phyloP scores from a whole-genome alignment of 73 alveolate species.

The Tetrahymena borealis region DNA sequence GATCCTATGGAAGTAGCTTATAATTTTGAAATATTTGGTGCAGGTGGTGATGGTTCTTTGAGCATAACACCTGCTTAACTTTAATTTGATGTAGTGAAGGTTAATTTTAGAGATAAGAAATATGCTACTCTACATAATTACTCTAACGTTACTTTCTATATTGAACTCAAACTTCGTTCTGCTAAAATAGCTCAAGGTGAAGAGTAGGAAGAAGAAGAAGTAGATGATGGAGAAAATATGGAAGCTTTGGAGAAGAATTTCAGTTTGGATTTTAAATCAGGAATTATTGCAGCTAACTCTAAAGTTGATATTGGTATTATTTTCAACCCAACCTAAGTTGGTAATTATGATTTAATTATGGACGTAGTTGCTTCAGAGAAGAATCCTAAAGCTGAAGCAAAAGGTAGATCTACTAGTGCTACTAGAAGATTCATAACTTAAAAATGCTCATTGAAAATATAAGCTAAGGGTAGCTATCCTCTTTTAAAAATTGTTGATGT shows the following conservation, averaged over 20 bases:
- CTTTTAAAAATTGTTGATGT: constrained; percentile 90
- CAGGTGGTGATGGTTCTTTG: constrained; percentile 92
- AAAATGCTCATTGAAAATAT: constrained; percentile 67
- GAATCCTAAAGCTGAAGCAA: constrained; percentile 59
- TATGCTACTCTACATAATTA: constrained; percentile 80
- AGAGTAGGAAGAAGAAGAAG: constrained; percentile 16
- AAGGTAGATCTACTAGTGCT: constrained; percentile 43
- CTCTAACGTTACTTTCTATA: constrained; percentile 85
- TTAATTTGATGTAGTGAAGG: constrained; percentile 93
- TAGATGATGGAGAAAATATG: constrained; percentile 26
- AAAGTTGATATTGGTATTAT: constrained; percentile 87
- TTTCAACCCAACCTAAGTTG: constrained; percentile 86
- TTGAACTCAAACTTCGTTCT: constrained; percentile 75
- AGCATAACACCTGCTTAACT: constrained; percentile 73
- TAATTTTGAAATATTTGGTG: constrained; percentile 66
- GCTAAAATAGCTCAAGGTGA: constrained; percentile 51
- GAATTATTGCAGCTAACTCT: constrained; percentile 88
- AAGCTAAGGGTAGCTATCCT: constrained; percentile 97
- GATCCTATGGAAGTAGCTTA: constrained; percentile 62
- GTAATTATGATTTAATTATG: constrained; percentile 80
- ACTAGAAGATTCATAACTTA: constrained; percentile 55
- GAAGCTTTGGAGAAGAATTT: constrained; percentile 61
- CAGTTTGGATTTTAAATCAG: constrained; percentile 89
- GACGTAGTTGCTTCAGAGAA: constrained; percentile 86
- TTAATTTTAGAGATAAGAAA: constrained; percentile 81